Evolutionary conservation across 2,329 filamentous ascomycete species (phyloP), one percentile per base, ranked within the genome.

Genomic region (Aspergillus sp.): DNA sequence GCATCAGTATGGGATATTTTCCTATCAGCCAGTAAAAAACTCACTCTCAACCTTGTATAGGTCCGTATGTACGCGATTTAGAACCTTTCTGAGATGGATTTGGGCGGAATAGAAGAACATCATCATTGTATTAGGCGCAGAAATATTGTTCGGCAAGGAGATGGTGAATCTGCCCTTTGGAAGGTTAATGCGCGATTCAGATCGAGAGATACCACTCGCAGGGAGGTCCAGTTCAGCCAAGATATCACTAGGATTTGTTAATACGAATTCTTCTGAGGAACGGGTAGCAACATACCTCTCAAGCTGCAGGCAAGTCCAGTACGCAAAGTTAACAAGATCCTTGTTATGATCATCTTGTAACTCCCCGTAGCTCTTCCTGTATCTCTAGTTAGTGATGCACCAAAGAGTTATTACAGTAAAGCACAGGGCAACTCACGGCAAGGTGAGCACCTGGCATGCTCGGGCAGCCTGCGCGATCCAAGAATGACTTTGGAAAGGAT

Each of bases 291-390:
- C 74, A 64, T 73, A 91, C 89, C 88, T 96, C 75, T 98, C 93
- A 11, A 98, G 81, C 69, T 98, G 93, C 62, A 97, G 79, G 70
- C 91, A 96, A 7, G 93, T 95, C 93, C 93, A 98, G 68, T 93
- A 97, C 0, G 91, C 89, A 65, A 96, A 83, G 14, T 89, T 80
- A 37, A 89, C 80, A 56, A 88, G 81, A 68, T 92, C 90, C 66
- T 87, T 72, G 4, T 64, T 43, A 6, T 64, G 60, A 2, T 68
- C 67, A 14, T 72, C 68, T 27, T 61, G 56, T 57, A 76, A 64
- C 41, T 63, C 55, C 21, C 68, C 63, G 56, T 75, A 76, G 12
- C 75, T 76, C 56, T 70, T 71, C 21, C 65, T 73, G 17, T 47
- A 33, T 6, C 7, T 52, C 17, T 48, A 17, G 41, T 64, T 31